Base-by-base conservation (phyloP, 1,284 basidiomycete species). In the Agaricales sp. region DNA sequence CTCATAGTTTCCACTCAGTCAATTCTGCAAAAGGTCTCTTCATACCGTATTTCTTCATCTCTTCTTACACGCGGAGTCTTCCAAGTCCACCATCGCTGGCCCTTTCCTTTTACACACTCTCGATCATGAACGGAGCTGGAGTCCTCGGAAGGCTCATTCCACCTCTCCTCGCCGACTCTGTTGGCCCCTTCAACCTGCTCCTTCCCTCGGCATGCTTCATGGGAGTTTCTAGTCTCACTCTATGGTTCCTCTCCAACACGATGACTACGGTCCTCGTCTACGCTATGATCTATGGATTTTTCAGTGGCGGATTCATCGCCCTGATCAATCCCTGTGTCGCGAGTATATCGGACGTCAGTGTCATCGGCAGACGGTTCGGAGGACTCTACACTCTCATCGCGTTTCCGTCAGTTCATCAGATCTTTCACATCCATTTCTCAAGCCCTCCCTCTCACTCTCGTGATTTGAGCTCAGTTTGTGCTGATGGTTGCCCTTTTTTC, bases 131-230 rank as follows among this genome's bases (percentile, higher is more conserved):
- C 58, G 79, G 73, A 0, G 79, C 79, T 4, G 74, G 80, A 0
- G 66, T 82, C 25, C 50, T 81, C 51, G 82, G 82, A 12, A 78
- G 82, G 13, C 63, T 84, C 44, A 67, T 70, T 1, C 83, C 82
- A 4, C 72, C 79, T 0, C 71, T 72, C 54, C 58, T 83, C 19
- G 79, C 82, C 52, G 83, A 86, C 63, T 58, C 62, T 48, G 57
- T 82, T 50, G 83, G 83, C 13, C 71, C 74, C 35, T 75, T 80
- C 63, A 82, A 82, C 58, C 63, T 82, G 46, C 70, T 86, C 48
- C 66, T 68, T 0, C 81, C 80, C 0, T 70, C 75, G 18, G 75
- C 78, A 1, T 71, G 83, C 57, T 61, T 82, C 45, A 68, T 76
- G 2, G 82, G 82, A 0, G 58, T 82, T n/a, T 64, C 69, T 8